Evolutionary conservation across 23 red algal genomes (phyloP).

Genomic region (Cyanidiococcus yangmingshanensis): DNA sequence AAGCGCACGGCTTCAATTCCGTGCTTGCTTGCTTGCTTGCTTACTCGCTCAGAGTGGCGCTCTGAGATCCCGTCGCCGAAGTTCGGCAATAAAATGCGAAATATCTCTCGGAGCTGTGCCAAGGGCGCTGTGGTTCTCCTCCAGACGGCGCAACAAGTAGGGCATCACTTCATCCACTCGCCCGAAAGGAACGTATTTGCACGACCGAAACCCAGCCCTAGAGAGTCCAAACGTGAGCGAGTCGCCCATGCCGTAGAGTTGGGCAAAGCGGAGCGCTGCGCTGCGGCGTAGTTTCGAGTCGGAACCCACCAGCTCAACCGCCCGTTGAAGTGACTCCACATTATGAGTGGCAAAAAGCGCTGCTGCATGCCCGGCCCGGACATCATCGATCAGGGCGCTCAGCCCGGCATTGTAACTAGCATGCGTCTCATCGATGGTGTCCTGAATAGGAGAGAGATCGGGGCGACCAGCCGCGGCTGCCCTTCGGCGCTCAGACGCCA

Average conservation of each 20-base stretch:
- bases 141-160: slow-evolving; percentile 39
- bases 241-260: slow-evolving; percentile 46
- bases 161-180: slow-evolving; percentile 38
- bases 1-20: no score
- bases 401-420: slow-evolving; percentile 21
- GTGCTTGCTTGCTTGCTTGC: no score
- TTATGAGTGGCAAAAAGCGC: slow-evolving; percentile 44
- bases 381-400: slow-evolving; percentile 9
- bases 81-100: slow-evolving; percentile 19
- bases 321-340: slow-evolving; percentile 23
- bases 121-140: slow-evolving; percentile 37
- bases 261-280: slow-evolving; percentile 32
- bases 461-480: slow-evolving; percentile 10
- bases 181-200: slow-evolving; percentile 51
- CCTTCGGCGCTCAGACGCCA: slow-evolving; percentile 18
- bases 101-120: slow-evolving; percentile 28
- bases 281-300: not conserved
- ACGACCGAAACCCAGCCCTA: slow-evolving; percentile 25
- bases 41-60: slow-evolving; percentile 4
- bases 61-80: slow-evolving; percentile 20
- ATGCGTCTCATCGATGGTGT: slow-evolving; percentile 27
- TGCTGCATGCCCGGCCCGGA: slow-evolving; percentile 12
- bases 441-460: slow-evolving; percentile 23
- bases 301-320: not conserved
- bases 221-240: slow-evolving; percentile 28